Evolutionary conservation across 106 monocot species (phyloP).

Genomic region (Dioscorea dumetorum): DNA sequence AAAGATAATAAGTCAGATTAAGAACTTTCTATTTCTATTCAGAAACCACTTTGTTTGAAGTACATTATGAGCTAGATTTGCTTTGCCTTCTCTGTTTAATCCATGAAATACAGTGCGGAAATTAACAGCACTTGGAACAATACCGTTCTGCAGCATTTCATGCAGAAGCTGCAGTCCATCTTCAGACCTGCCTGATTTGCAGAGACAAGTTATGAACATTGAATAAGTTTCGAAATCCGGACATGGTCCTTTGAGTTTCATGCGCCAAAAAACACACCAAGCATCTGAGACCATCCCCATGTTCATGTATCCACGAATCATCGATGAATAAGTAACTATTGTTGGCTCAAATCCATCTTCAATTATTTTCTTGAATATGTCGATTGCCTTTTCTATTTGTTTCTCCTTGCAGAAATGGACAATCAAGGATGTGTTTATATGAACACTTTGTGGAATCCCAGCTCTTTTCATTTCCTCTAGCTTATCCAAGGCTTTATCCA

Average conservation of each 20-base stretch:
- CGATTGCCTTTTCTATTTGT: slow-evolving; percentile 44
- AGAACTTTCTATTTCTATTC: slow-evolving; percentile 54
- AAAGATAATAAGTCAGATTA: not conserved
- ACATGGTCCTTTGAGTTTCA: slow-evolving; percentile 54
- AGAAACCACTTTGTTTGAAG: slow-evolving; percentile 59
- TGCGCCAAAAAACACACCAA: slow-evolving; percentile 43
- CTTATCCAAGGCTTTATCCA: slow-evolving; percentile 58
- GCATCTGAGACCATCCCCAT: slow-evolving; percentile 66
- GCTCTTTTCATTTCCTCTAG: slow-evolving; percentile 57
- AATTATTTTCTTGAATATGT: slow-evolving; percentile 53
- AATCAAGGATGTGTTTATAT: slow-evolving; percentile 78
- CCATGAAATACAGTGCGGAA: slow-evolving; percentile 68
- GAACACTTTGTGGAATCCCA: slow-evolving; percentile 39
- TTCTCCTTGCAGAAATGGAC: slow-evolving; percentile 68
- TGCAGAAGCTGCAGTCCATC: slow-evolving; percentile 55
- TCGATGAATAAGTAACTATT: slow-evolving; percentile 74
- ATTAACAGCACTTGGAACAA: slow-evolving; percentile 73
- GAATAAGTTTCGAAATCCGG: slow-evolving; percentile 89
- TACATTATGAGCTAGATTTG: slow-evolving; percentile 53
- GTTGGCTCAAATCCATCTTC: slow-evolving; percentile 58
- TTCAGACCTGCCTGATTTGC: slow-evolving; percentile 58
- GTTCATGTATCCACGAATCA: slow-evolving; percentile 71
- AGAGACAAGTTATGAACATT: slow-evolving; percentile 73
- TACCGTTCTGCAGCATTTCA: slow-evolving; percentile 53
- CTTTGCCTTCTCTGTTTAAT: slow-evolving; percentile 80